Evolutionary conservation across 164 flowering plant genomes (phyloP).

Genomic region (Nymphaea thermarum): DNA sequence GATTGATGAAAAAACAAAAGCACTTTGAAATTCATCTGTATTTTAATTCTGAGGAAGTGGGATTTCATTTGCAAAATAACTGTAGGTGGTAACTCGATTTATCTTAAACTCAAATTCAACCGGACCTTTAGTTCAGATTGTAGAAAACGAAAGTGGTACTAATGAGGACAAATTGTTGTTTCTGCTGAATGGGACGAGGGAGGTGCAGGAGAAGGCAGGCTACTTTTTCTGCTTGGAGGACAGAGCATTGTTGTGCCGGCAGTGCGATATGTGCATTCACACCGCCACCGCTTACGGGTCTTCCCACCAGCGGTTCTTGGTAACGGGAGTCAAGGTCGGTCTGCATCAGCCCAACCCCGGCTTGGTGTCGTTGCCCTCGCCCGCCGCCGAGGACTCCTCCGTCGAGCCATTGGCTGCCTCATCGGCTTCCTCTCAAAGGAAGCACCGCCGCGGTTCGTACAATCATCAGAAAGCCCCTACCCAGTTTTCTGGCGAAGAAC

Average conservation of each 20-base stretch:
- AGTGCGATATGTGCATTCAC: conserved; percentile 24
- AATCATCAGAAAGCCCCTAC: background rate
- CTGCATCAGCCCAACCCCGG: conserved; percentile 8
- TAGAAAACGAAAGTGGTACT: background rate
- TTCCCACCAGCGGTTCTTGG: conserved; percentile 25
- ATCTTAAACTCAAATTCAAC: too few species aligned
- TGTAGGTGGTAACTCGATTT: too few species aligned
- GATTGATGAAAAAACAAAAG: too few species aligned
- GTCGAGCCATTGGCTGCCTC: background rate
- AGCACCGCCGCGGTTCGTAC: background rate
- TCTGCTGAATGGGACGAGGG: background rate
- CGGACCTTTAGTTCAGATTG: too few species aligned
- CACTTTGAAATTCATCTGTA: too few species aligned
- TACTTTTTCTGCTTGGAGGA: conserved; percentile 30
- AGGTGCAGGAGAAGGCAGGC: conserved; percentile 19
- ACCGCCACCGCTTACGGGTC: conserved; percentile 9
- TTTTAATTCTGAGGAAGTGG: too few species aligned
- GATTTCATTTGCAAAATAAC: too few species aligned
- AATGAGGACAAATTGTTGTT: background rate
- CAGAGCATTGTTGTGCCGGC: conserved; percentile 19
- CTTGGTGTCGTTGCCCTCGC: background rate
- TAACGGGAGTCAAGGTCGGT: conserved; percentile 20
- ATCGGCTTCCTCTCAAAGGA: background rate
- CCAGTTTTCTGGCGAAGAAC: background rate
- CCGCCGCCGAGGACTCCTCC: background rate